Evolutionary conservation across 768 basidiomycete species (phyloP), one percentile per base, ranked within the genome.

Genomic region (Suillus subluteus): DNA sequence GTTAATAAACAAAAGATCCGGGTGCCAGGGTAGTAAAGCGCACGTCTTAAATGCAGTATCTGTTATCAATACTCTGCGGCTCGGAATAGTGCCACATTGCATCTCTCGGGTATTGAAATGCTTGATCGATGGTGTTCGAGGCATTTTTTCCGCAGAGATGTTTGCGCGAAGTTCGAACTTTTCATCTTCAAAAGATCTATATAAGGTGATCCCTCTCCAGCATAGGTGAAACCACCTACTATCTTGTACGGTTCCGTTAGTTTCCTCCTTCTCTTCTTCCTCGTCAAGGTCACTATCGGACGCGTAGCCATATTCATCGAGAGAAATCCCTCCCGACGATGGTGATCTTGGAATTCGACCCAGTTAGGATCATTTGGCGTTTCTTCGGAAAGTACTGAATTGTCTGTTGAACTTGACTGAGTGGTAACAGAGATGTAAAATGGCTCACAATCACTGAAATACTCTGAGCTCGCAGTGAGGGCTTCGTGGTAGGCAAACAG

Each of bases 281-380:
- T 72, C 74, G 30, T 73, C 74, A 8, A 75, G 64, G 46, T 75
- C 73, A 43, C 73, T 73, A 61, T 75, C 74, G 16, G 70, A 70
- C 13, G 63, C 69, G 62, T 73, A 74, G 9, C 64, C 73, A 58
- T 73, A 70, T 6, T 70, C 68, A 18, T 48, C 58, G 48, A 67
- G 61, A 5, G 44, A 46, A 30, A 46, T 52, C 37, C 7, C 11
- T 11, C 62, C 54, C 23, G 50, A 43, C 5, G 48, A 23, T 58
- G 52, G n/a, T 35, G 18, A 8, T 56, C 66, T 16, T 58, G 23
- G 4, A 66, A 69, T n/a, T 66, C 66, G 30, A 55, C 35, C 18
- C 63, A 62, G 32, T 54, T 26, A 18, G 21, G 26, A 52, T 68
- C 52, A 62, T 50, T 9, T 6, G 40, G 41, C 2, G 21, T 21